Evolutionary conservation across 1,284 basidiomycete species (phyloP).

Genomic region (Porodaedalea pini): DNA sequence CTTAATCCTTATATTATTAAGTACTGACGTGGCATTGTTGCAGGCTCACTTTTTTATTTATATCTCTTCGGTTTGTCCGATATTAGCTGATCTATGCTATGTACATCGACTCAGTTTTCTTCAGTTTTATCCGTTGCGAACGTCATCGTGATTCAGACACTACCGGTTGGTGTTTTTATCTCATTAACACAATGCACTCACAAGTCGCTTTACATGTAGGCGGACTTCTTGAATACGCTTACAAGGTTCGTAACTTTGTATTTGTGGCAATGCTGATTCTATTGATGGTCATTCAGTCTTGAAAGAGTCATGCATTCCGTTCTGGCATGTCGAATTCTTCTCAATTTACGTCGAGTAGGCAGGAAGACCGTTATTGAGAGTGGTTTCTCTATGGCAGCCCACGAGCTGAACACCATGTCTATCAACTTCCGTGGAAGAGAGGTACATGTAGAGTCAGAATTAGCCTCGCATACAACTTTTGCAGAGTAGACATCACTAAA

Average conservation of each 20-base stretch:
- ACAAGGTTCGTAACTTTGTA: neutral
- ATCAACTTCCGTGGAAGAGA: neutral
- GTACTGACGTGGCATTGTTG: neutral
- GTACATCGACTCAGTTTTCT: neutral
- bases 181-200: neutral
- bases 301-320: conserved; percentile 10
- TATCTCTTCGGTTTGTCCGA: conserved; percentile 1
- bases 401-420: neutral
- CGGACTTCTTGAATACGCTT: conserved; percentile 3
- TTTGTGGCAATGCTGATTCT: neutral
- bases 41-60: conserved; percentile 6
- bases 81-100: neutral
- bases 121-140: conserved; percentile 3
- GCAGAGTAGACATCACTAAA: too few species aligned
- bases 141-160: neutral
- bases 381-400: neutral
- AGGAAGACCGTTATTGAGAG: neutral
- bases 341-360: neutral
- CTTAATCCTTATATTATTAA: neutral
- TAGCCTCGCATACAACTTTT: too few species aligned
- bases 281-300: neutral
- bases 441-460: neutral
- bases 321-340: neutral
- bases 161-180: neutral
- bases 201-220: neutral